Percentiles rank a stretch among this genome's conserved stretches.
Conservation (phyloP, 257 asterid genomes). For the Gentiana dahurica region DNA sequence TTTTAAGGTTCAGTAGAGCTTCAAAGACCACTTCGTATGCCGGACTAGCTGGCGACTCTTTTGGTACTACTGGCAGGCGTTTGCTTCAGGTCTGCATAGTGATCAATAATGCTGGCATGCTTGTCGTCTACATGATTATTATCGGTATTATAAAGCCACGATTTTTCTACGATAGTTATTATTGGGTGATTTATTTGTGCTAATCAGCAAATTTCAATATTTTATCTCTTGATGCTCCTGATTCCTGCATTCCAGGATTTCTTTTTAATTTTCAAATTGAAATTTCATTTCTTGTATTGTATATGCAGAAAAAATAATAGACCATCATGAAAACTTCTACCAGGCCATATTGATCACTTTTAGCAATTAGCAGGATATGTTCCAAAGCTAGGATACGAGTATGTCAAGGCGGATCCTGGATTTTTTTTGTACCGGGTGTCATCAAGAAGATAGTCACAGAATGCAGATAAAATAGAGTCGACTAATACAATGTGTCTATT, state of each 20-base stretch:
- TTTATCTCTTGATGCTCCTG: background rate
- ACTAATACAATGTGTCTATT: too few relatives aligned
- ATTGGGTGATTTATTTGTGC: too few relatives aligned
- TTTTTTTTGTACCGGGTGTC: too few relatives aligned
- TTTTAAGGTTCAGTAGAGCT: conserved; percentile 56
- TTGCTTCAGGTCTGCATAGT: conserved; percentile 61
- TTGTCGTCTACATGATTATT: conserved; percentile 80
- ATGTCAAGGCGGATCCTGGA: too few relatives aligned
- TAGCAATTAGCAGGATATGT: too few relatives aligned
- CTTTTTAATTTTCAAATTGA: background rate
- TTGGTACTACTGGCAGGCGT: conserved; percentile 51
- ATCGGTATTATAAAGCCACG: conserved; percentile 33
- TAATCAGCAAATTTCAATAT: background rate
- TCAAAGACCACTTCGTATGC: conserved; percentile 65
- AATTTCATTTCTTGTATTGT: background rate
- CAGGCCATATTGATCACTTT: too few relatives aligned
- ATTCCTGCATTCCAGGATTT: background rate
- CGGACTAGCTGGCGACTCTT: conserved; percentile 55
- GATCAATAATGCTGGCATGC: conserved; percentile 60
- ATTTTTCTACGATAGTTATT: background rate
- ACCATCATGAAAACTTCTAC: too few relatives aligned
- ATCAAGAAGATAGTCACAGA: too few relatives aligned
- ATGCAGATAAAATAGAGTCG: too few relatives aligned
- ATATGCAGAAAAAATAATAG: background rate
- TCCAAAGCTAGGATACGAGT: too few relatives aligned